Evolutionary conservation across 2,329 filamentous ascomycete genomes (phyloP).

Genomic region (Cladosporium sp.): DNA sequence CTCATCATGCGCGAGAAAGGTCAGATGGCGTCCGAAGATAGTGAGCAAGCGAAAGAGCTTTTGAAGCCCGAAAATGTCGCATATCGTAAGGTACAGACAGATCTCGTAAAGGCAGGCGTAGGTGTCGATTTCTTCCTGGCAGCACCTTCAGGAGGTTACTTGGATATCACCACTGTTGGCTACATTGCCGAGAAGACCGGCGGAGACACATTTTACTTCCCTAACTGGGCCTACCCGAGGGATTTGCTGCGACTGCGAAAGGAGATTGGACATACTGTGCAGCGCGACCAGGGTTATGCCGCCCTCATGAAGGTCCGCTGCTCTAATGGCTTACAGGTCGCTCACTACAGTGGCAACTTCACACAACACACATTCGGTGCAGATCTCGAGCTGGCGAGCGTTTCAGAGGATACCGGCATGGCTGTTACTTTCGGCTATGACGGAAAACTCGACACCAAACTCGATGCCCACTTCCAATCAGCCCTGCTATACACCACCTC

Average conservation of each 20-base stretch:
- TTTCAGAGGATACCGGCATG: slow-evolving; percentile 91
- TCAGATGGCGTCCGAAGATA: slow-evolving; percentile 75
- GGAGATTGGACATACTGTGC: slow-evolving; percentile 82
- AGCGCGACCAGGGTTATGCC: slow-evolving; percentile 88
- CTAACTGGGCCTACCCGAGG: slow-evolving; percentile 85
- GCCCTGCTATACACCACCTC: slow-evolving; percentile 92
- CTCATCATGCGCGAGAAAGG: slow-evolving; percentile 83
- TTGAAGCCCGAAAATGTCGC: slow-evolving; percentile 84
- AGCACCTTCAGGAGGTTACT: slow-evolving; percentile 81
- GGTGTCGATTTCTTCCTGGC: slow-evolving; percentile 94
- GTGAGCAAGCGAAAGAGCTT: slow-evolving; percentile 87
- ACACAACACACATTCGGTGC: slow-evolving; percentile 92
- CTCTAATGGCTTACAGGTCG: slow-evolving; percentile 90
- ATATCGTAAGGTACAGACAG: slow-evolving; percentile 81
- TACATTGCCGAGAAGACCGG: slow-evolving; percentile 85
- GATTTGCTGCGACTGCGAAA: slow-evolving; percentile 78
- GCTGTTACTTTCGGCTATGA: slow-evolving; percentile 91
- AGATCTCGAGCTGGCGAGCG: slow-evolving; percentile 86
- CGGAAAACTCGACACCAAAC: slow-evolving; percentile 92
- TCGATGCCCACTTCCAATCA: slow-evolving; percentile 96
- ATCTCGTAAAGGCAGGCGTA: slow-evolving; percentile 81
- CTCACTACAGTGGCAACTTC: slow-evolving; percentile 94
- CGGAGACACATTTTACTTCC: slow-evolving; percentile 93
- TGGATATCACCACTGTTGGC: slow-evolving; percentile 89
- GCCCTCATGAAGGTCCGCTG: slow-evolving; percentile 97